phyloP scores from a whole-genome alignment of 192 early-diverging fungal genomes.

The Linnemannia hyalina region DNA sequence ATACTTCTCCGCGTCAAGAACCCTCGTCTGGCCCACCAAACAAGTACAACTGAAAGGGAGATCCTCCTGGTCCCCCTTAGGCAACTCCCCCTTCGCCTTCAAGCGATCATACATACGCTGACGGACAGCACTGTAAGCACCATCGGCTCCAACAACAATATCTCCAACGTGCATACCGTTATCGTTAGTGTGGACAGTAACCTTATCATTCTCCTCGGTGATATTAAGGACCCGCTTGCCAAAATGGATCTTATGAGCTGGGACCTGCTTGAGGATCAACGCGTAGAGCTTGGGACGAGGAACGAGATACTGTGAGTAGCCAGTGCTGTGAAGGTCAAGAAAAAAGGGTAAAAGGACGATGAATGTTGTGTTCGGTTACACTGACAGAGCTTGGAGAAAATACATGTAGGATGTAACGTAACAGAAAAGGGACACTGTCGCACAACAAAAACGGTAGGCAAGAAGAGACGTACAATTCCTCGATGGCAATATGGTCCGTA shows the following conservation, averaged over 20 bases:
- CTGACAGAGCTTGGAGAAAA: neutral
- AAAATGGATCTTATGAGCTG: conserved; percentile 19
- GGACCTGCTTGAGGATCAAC: neutral
- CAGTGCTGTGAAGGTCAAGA: neutral
- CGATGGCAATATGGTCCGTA: neutral
- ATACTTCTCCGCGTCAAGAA: conserved; percentile 10
- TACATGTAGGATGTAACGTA: neutral
- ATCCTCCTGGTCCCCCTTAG: neutral
- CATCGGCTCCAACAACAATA: conserved; percentile 52
- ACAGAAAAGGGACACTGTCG: neutral
- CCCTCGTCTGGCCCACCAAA: conserved; percentile 14
- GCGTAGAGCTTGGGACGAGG: conserved; percentile 20
- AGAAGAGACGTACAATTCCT: neutral
- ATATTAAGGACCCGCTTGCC: conserved; percentile 24
- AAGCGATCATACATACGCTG: conserved; percentile 18
- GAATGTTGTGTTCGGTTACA: neutral
- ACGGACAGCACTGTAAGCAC: conserved; percentile 33
- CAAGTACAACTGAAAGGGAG: conserved; percentile 12
- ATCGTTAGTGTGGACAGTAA: conserved; percentile 29
- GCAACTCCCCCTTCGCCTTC: neutral
- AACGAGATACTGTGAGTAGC: neutral
- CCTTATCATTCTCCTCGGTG: conserved; percentile 20
- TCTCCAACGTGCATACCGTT: conserved; percentile 11
- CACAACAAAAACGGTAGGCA: neutral
- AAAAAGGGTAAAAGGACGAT: neutral